These are phyloP conservation scores for Quercus rubra DNA, from an alignment of 306 rosid genomes.

Conservation along the genomic window DNA sequence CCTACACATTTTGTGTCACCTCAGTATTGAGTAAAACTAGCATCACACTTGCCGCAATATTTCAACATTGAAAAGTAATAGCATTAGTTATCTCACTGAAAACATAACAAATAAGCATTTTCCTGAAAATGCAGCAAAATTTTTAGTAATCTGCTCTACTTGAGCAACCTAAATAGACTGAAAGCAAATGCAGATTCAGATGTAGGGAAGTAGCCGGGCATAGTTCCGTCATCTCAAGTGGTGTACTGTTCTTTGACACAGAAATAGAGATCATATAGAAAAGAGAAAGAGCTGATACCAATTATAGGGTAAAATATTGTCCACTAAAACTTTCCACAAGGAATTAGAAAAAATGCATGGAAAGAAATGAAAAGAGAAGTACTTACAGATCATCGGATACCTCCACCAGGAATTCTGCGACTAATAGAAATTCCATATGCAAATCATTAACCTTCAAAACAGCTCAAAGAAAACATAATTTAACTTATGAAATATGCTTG, in stretches of 20 bases:
- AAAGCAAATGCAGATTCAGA: slow-evolving; percentile 1
- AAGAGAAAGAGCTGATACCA: not conserved
- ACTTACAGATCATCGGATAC: slow-evolving; percentile 91
- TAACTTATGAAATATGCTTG: slow-evolving; percentile 20
- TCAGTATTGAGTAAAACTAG: slow-evolving; percentile 31
- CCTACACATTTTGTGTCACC: slow-evolving; percentile 47
- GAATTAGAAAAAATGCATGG: not conserved
- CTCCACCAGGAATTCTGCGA: slow-evolving; percentile 88
- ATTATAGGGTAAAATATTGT: not conserved
- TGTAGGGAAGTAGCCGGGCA: not conserved
- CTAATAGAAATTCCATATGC: slow-evolving; percentile 87
- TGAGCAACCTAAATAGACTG: not conserved
- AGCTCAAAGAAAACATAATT: slow-evolving; percentile 36
- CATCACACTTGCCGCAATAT: slow-evolving; percentile 16
- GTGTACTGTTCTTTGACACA: not conserved
- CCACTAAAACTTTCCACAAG: not conserved
- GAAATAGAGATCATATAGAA: not conserved
- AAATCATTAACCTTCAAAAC: slow-evolving; percentile 67
- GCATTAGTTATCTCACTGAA: slow-evolving; percentile 18
- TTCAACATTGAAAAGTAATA: slow-evolving; percentile 13
- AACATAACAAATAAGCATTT: not conserved
- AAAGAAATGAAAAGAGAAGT: slow-evolving; percentile 5
- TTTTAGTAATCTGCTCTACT: not conserved
- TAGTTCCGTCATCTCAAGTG: not conserved
- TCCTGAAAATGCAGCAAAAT: not conserved